phyloP scores from a whole-genome alignment of 208 protist species.

The Leishmania turanica region DNA sequence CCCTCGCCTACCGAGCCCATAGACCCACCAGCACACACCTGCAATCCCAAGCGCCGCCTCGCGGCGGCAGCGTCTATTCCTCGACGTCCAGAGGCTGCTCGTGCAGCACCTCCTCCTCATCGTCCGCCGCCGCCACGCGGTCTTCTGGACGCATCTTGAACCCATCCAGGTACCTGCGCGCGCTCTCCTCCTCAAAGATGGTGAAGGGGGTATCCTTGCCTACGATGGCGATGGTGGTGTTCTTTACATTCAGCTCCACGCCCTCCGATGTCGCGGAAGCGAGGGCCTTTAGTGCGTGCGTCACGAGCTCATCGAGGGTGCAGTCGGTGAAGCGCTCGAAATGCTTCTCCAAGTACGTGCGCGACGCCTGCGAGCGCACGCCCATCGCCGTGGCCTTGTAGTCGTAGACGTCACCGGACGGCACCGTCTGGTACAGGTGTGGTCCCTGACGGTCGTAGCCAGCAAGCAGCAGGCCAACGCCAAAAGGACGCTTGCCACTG shows the following conservation, averaged over 20 bases:
- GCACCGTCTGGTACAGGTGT: constrained; percentile 96
- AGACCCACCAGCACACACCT: neutral
- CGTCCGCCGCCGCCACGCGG: constrained; percentile 53
- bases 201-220: constrained; percentile 89
- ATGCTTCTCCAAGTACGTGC: constrained; percentile 99
- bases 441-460: constrained; percentile 94
- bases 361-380: constrained; percentile 97
- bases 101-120: constrained; percentile 70
- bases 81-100: constrained; percentile 84
- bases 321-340: constrained; percentile 92
- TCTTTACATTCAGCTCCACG: constrained; percentile 92
- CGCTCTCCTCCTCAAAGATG: constrained; percentile 83
- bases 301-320: constrained; percentile 90
- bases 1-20: neutral
- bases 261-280: constrained; percentile 90
- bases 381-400: constrained; percentile 99
- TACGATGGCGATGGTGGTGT: constrained; percentile 93
- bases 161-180: constrained; percentile 85
- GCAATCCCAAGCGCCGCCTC: neutral
- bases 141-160: constrained; percentile 83
- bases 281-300: constrained; percentile 94
- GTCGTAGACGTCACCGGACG: constrained; percentile 98
- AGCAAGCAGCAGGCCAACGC: constrained; percentile 98
- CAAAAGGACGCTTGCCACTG: constrained; percentile 96
- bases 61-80: constrained; percentile 47